A percentile compares a stretch with the other conserved stretches of the same genome.
Conservation (phyloP, 2,329 filamentous ascomycete species). For the Penicillium sp. region DNA sequence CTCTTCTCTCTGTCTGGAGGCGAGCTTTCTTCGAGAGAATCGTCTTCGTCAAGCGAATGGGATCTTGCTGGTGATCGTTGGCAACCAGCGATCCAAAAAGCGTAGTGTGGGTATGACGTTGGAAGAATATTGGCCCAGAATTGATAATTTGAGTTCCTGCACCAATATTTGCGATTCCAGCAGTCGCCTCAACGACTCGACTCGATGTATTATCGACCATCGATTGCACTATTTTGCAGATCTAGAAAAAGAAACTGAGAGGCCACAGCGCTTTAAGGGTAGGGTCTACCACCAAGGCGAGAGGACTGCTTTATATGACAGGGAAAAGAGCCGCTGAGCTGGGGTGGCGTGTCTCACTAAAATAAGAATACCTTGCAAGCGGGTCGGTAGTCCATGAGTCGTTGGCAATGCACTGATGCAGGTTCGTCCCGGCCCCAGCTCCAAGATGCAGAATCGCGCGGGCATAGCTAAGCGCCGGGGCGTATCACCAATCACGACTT, state of each 20-base stretch:
- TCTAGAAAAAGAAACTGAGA: too few relatives aligned
- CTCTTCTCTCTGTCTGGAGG: conserved; percentile 1
- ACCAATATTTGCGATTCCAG: too few relatives aligned
- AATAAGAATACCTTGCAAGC: neutral
- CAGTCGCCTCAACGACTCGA: too few relatives aligned
- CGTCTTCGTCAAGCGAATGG: neutral
- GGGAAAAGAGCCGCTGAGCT: neutral
- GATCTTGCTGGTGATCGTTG: neutral
- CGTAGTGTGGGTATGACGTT: neutral
- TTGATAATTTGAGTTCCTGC: too few relatives aligned
- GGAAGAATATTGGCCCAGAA: too few relatives aligned
- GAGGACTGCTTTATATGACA: neutral
- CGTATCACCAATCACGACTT: neutral
- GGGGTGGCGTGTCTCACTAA: neutral
- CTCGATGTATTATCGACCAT: too few relatives aligned
- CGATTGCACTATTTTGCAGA: too few relatives aligned
- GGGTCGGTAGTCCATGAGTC: too few relatives aligned
- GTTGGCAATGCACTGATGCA: too few relatives aligned
- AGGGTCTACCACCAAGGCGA: neutral
- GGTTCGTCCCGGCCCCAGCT: too few relatives aligned
- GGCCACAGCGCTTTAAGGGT: too few relatives aligned
- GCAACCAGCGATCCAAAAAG: neutral
- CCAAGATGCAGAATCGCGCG: neutral
- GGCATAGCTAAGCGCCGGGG: neutral
- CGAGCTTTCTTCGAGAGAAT: neutral